Evolutionary conservation across 1,284 basidiomycete genomes (phyloP).

Genomic region (Puccinia hordei): DNA sequence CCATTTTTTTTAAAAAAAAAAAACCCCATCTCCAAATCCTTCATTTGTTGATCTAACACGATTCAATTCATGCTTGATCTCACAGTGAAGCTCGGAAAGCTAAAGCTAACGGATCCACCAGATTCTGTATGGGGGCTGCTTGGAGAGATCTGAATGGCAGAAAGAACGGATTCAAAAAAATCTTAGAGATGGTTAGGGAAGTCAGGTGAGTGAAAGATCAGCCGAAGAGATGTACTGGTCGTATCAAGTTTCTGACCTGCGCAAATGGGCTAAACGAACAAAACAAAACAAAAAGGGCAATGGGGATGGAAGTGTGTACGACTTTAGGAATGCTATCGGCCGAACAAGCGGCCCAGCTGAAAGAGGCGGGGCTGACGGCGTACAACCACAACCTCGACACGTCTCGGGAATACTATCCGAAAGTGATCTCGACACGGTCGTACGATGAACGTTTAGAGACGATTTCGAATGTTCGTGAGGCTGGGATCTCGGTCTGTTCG

Average conservation of each 20-base stretch:
- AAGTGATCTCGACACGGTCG: constrained; percentile 90
- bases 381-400: constrained; percentile 99
- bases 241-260: too few species aligned
- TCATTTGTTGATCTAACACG: too few species aligned
- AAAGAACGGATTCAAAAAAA: constrained; percentile 91
- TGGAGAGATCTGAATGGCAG: constrained; percentile 93
- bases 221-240: too few species aligned
- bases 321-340: constrained; percentile 94
- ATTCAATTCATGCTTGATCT: too few species aligned
- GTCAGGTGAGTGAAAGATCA: constrained; percentile 62
- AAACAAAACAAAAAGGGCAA: constrained; percentile 70
- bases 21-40: too few species aligned
- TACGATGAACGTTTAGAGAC: constrained; percentile 92
- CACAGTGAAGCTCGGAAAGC: constrained; percentile 73
- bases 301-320: constrained; percentile 77
- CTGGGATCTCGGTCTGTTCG: constrained; percentile 95
- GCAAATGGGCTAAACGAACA: too few species aligned
- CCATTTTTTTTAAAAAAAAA: too few species aligned
- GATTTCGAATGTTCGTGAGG: constrained; percentile 84
- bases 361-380: constrained; percentile 92
- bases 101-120: constrained; percentile 91
- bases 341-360: constrained; percentile 87
- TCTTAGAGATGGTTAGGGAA: constrained; percentile 83
- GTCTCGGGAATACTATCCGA: constrained; percentile 92
- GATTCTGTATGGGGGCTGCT: constrained; percentile 99